These are phyloP conservation scores for Pseudogymnoascus pannorum DNA, from an alignment of 2,329 filamentous ascomycete species.

Conservation along the genomic window DNA sequence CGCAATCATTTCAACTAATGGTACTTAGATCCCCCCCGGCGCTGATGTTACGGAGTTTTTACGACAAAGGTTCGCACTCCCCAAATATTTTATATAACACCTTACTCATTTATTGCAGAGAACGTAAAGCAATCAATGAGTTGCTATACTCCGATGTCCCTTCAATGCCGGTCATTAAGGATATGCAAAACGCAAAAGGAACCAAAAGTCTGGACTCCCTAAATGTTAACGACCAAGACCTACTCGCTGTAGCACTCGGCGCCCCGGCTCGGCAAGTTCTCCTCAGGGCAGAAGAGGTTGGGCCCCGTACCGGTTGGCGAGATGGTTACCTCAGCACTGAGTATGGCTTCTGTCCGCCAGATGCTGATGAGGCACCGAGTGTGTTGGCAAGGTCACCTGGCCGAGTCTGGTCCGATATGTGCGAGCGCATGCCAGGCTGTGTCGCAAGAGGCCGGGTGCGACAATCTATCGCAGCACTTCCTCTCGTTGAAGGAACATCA, in stretches of 20 bases:
- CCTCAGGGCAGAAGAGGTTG: slow-evolving; percentile 45
- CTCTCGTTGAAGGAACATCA: slow-evolving; percentile 41
- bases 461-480: slow-evolving; percentile 41
- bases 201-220: slow-evolving; percentile 42
- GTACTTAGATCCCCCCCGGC: slow-evolving; percentile 35
- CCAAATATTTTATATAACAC: slow-evolving; percentile 11
- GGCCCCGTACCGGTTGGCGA: slow-evolving; percentile 42
- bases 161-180: slow-evolving; percentile 34
- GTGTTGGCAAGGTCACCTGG: slow-evolving; percentile 42
- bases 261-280: slow-evolving; percentile 48
- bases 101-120: slow-evolving; percentile 23
- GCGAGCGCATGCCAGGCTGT: slow-evolving; percentile 46
- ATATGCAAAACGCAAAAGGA: slow-evolving; percentile 38
- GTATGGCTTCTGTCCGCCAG: slow-evolving; percentile 44
- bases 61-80: slow-evolving; percentile 32
- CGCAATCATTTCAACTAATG: slow-evolving; percentile 13
- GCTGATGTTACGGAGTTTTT: slow-evolving; percentile 41
- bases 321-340: slow-evolving; percentile 46
- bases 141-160: slow-evolving; percentile 22
- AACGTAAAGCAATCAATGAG: slow-evolving; percentile 33
- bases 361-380: slow-evolving; percentile 42
- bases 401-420: slow-evolving; percentile 47
- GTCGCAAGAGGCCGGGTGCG: slow-evolving; percentile 43
- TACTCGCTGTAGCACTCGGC: slow-evolving; percentile 45
- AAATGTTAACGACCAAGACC: slow-evolving; percentile 40